A percentile compares a stretch with the other conserved stretches of the same genome.
phyloP scores from a whole-genome alignment of 1,284 basidiomycete species.

The Wallemia hederae region DNA sequence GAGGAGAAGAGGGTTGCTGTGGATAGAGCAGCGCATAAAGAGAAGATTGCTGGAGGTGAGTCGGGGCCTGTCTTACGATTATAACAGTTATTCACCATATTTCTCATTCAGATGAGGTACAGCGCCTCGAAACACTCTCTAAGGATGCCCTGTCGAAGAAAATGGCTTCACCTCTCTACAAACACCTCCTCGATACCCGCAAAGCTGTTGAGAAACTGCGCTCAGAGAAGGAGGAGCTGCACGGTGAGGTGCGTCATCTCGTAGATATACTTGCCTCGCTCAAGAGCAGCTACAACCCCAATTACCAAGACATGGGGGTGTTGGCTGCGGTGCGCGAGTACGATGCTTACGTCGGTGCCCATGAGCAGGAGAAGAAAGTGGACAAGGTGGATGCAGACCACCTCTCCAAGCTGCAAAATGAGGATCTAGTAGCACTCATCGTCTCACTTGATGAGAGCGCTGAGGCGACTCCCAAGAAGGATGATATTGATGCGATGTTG shows the following conservation, averaged over 20 bases:
- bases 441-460: constrained; percentile 12
- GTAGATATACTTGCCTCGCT: constrained; percentile 60
- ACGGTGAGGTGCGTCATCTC: constrained; percentile 42
- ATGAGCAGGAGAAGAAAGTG: constrained; percentile 23
- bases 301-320: constrained; percentile 97
- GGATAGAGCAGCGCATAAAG: constrained; percentile 18
- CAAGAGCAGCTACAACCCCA: constrained; percentile 72
- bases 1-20: constrained; percentile 19
- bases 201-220: constrained; percentile 45
- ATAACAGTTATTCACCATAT: neutral
- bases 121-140: constrained; percentile 9
- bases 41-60: constrained; percentile 7
- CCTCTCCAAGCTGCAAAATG: constrained; percentile 32
- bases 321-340: constrained; percentile 45
- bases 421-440: constrained; percentile 42
- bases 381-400: constrained; percentile 26
- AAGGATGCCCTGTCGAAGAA: constrained; percentile 20
- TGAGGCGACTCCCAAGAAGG: neutral
- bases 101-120: constrained; percentile 5
- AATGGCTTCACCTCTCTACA: constrained; percentile 57
- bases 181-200: constrained; percentile 40
- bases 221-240: constrained; percentile 35
- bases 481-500: constrained; percentile 22
- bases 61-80: constrained; percentile 6
- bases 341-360: constrained; percentile 13